Evolutionary conservation across 1,139 yeast genomes (phyloP), one percentile per base, ranked within the genome.

Genomic region (Kodamaea sp.): DNA sequence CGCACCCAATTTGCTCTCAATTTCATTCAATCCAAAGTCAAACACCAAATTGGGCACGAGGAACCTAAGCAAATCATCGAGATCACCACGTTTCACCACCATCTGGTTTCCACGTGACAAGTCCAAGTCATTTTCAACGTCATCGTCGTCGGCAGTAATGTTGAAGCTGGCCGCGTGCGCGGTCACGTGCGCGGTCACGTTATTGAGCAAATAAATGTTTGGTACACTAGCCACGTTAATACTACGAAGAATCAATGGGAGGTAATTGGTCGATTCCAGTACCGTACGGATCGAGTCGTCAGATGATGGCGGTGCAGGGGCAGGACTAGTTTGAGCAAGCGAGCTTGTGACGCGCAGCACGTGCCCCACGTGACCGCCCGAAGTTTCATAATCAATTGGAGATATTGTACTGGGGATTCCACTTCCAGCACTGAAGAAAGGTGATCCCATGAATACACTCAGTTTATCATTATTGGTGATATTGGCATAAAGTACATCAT

Each of bases 181-280:
- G 4, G 34, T 27, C 33, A 34, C 32, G 7, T 33, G 3, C 20
- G 3, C 20, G 20, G 20, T 15, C n/a, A 60, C 46, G 41, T 65
- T 70, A 27, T 65, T 61, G 34, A 67, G 49, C 29, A 78, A 58
- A 45, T 76, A 79, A 9, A 58, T 53, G 10, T 65, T 63, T 0
- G 90, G 89, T 9, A 83, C 76, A 0, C 84, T 73, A 29, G 72
- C 65, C 0, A 81, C 66, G 27, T 84, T 80, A 42, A 82, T 74
- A 34, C 81, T 78, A 41, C 89, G 60, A 30, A 83, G 55, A 12
- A 83, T 67, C 54, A 83, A 77, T 1, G 88, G 89, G 29, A 82
- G 57, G 53, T 80, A 79, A 48, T 79, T 81, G 1, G 74, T 63
- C 0, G 75, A 63, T 39, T 70, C 75, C 1, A 62, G 49, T 6